Evolutionary conservation across 2,329 filamentous ascomycete species (phyloP), one percentile per base, ranked within the genome.

Genomic region (Tolypocladium album): DNA sequence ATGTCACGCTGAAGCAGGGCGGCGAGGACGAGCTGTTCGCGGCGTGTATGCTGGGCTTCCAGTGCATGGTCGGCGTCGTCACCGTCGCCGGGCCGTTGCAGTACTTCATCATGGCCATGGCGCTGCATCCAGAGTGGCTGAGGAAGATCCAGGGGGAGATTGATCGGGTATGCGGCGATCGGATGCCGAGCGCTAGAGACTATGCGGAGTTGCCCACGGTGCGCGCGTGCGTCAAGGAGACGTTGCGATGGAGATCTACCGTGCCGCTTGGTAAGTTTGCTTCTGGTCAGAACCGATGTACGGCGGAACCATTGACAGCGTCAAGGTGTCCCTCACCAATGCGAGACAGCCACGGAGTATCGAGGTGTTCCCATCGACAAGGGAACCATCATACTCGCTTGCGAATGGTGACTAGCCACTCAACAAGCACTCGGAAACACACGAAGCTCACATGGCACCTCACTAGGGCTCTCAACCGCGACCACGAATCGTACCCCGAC

Each of bases 221-320:
- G 12, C 73, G 82, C 20, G 82, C 82, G 1, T 80, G 80, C 50
- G 70, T 85, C 34, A 83, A 85, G 69, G 83, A 86, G 70, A 81
- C 79, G 17, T 67, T 83, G n/a, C 73, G 82, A 53, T 85, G 82
- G 82, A 74, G 81, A 58, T 82, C 82, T 5, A 77, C 80, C 42
- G 80, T 84, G 5, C 80, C 82, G 13, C 72, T 82, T 17, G 45
- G 45, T 47, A 27, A 47, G 45, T 47, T 4, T 47, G 45, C 22
- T 27, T 12, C 17, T 7, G 22, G 27, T 11, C 45, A 5, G 11
- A 5, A 9, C 3, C 8, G 22, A 27, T 7, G 2, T 47, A n/a
- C 15, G 4, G 22, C 45, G 15, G 45, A 47, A 17, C 9, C 22
- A 27, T 27, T 12, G 24, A 47, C 45, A 17, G 24, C 43, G 43